A percentile compares a stretch with the other conserved stretches of the same genome.
phyloP scores from a whole-genome alignment of 2,329 filamentous ascomycete species.

The Metarhizium humberi region DNA sequence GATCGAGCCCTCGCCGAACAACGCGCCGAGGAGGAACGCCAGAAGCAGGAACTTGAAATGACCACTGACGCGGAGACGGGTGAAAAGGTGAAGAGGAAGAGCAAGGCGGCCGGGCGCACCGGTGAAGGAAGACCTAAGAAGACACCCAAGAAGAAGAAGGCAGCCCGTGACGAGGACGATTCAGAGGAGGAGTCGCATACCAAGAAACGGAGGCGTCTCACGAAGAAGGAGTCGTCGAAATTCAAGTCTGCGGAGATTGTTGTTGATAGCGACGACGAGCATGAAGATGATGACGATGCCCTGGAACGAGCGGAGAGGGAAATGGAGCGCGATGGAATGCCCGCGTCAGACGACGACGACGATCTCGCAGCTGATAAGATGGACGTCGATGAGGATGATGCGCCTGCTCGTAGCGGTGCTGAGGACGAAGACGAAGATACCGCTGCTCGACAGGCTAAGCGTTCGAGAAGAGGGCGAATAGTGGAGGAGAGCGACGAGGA shows the following conservation, averaged over 20 bases:
- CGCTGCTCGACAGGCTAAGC: slow-evolving; percentile 30
- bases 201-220: slow-evolving; percentile 53
- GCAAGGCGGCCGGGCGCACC: slow-evolving; percentile 37
- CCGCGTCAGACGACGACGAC: slow-evolving; percentile 26
- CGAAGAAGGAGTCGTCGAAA: slow-evolving; percentile 46
- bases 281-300: slow-evolving; percentile 31
- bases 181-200: slow-evolving; percentile 35
- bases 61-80: slow-evolving; percentile 77
- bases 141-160: slow-evolving; percentile 45
- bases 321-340: slow-evolving; percentile 26
- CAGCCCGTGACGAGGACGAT: slow-evolving; percentile 30
- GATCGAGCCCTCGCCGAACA: slow-evolving; percentile 65
- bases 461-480: slow-evolving; percentile 40
- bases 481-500: slow-evolving; percentile 29
- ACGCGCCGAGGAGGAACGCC: slow-evolving; percentile 31
- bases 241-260: slow-evolving; percentile 83
- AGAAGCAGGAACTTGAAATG: slow-evolving; percentile 56
- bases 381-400: slow-evolving; percentile 38
- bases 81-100: slow-evolving; percentile 72
- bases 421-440: slow-evolving; percentile 27
- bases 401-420: slow-evolving; percentile 23
- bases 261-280: slow-evolving; percentile 62
- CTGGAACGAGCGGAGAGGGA: slow-evolving; percentile 37
- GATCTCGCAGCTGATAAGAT: slow-evolving; percentile 35
- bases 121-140: slow-evolving; percentile 34